phyloP scores from a whole-genome alignment of 148 eudicot species.

The Camellia lanceoleosa region DNA sequence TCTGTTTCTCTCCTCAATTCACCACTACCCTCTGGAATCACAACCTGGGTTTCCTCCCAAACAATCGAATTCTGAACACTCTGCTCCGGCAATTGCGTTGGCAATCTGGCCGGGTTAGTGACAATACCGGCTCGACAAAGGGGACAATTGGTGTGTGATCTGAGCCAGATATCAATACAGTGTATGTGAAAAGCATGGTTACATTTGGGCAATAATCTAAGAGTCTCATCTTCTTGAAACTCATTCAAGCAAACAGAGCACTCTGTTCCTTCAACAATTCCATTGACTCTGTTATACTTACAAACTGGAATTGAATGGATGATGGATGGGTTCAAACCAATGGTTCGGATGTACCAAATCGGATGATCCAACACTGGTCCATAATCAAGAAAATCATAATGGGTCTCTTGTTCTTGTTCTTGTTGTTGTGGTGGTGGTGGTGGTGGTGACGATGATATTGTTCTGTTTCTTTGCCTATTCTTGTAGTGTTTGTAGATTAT shows the following conservation, averaged over 20 bases:
- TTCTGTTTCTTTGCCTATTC: conserved; percentile 7
- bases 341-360: conserved; percentile 63
- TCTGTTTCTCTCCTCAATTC: conserved; percentile 13
- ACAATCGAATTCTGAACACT: not conserved
- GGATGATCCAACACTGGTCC: conserved; percentile 50
- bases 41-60: conserved; percentile 21
- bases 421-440: not conserved
- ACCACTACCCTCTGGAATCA: not conserved
- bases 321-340: conserved; percentile 50
- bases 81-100: not conserved
- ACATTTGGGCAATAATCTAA: conserved; percentile 64
- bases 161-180: conserved; percentile 83
- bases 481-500: conserved; percentile 29
- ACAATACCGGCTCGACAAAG: conserved; percentile 60
- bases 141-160: conserved; percentile 73
- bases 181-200: conserved; percentile 69
- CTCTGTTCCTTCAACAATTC: conserved; percentile 45
- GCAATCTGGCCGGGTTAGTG: not conserved
- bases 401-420: not conserved
- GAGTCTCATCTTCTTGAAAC: conserved; percentile 52
- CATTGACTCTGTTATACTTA: conserved; percentile 47
- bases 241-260: conserved; percentile 76
- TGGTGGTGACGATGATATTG: too few species aligned
- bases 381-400: conserved; percentile 29
- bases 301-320: conserved; percentile 43